phyloP scores from a whole-genome alignment of 352 stramenopile species.

The Lagenidium sp. region DNA sequence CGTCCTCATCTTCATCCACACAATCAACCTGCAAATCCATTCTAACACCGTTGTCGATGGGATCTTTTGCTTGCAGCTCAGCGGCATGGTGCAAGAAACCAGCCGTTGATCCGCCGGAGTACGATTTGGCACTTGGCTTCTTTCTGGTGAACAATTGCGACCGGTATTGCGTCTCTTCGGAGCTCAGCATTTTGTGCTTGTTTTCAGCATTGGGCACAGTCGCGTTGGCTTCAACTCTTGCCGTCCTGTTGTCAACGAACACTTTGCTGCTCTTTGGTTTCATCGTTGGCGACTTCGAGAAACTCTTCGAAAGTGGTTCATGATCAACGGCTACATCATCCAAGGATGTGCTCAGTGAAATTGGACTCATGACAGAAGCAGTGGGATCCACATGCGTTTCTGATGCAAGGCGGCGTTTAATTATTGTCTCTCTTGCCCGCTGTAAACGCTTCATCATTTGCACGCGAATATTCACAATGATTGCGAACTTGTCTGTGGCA shows the following conservation, averaged over 20 bases:
- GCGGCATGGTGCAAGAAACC: conserved; percentile 8
- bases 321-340: no score
- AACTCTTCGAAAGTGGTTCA: not conserved
- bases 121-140: conserved; percentile 24
- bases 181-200: conserved; percentile 48
- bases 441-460: conserved; percentile 63
- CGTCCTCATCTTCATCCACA: conserved; percentile 17
- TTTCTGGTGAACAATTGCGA: conserved; percentile 56
- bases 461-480: conserved; percentile 61
- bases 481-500: conserved; percentile 35
- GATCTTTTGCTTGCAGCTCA: not conserved
- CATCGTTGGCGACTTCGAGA: no score
- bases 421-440: conserved; percentile 23
- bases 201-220: not conserved
- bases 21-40: conserved; percentile 1
- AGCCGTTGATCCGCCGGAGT: conserved; percentile 2
- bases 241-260: conserved; percentile 7
- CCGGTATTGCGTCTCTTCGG: conserved; percentile 55
- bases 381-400: not conserved
- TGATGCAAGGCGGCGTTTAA: conserved; percentile 7
- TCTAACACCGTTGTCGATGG: not conserved
- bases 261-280: conserved; percentile 22
- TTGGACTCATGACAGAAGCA: not conserved
- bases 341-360: no score
- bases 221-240: not conserved